Conservation (phyloP, 2,329 filamentous ascomycete species). For the Scedosporium aurantiacum region DNA sequence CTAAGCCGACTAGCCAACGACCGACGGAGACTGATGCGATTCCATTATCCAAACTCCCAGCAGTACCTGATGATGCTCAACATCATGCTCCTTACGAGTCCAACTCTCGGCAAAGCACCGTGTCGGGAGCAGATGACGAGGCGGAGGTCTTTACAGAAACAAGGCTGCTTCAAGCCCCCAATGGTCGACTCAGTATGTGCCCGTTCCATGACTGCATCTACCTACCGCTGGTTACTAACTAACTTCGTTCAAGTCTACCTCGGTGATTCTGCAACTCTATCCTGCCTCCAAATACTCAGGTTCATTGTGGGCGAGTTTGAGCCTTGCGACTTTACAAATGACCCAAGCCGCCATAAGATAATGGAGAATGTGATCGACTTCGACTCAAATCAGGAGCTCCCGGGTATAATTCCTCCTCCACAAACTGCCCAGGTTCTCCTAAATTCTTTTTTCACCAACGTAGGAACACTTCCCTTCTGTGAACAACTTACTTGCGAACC, state of each 20-base stretch:
- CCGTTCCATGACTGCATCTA: neutral
- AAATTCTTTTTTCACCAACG: slow-evolving; percentile 50
- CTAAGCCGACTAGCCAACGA: too few species aligned
- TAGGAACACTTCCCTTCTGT: slow-evolving; percentile 17
- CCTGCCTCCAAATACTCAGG: slow-evolving; percentile 49
- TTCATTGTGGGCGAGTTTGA: slow-evolving; percentile 48
- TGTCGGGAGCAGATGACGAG: slow-evolving; percentile 41
- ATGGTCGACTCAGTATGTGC: slow-evolving; percentile 42
- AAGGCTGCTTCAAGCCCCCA: slow-evolving; percentile 49
- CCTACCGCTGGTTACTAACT: slow-evolving; percentile 9
- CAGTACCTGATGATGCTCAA: neutral
- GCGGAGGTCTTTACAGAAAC: slow-evolving; percentile 41
- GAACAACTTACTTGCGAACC: neutral
- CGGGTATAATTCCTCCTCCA: slow-evolving; percentile 11
- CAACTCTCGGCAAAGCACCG: slow-evolving; percentile 24
- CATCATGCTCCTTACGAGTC: neutral
- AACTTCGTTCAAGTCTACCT: slow-evolving; percentile 36
- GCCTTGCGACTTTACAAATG: slow-evolving; percentile 44
- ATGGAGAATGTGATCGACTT: slow-evolving; percentile 25
- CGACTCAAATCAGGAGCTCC: neutral
- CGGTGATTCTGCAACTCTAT: slow-evolving; percentile 51
- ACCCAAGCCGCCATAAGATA: slow-evolving; percentile 45
- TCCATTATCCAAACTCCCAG: neutral
- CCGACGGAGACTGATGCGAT: neutral
- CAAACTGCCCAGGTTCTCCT: slow-evolving; percentile 43